Evolutionary conservation across 2,329 filamentous ascomycete species (phyloP).

Genomic region (Endocalyx cinctus): DNA sequence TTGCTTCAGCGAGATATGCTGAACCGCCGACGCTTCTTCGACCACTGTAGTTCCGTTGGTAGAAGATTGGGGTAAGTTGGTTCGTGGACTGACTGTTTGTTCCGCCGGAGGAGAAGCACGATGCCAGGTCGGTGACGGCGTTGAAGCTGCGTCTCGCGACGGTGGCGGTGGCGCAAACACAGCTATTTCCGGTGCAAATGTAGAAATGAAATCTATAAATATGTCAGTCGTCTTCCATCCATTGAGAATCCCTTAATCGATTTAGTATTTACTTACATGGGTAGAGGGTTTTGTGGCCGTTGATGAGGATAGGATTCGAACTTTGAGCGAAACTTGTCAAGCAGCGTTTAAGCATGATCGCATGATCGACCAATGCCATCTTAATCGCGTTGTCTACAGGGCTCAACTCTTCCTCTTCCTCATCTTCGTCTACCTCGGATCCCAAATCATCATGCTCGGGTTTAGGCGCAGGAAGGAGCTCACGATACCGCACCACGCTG

Average conservation of each 20-base stretch:
- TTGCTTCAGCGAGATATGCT: slow-evolving; percentile 46
- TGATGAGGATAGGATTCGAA: slow-evolving; percentile 54
- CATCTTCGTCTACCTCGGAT: slow-evolving; percentile 40
- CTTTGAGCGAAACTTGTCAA: slow-evolving; percentile 64
- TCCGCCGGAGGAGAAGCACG: slow-evolving; percentile 28
- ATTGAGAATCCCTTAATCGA: no score
- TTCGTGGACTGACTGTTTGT: slow-evolving; percentile 13
- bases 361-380: slow-evolving; percentile 84
- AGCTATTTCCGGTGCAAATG: slow-evolving; percentile 62
- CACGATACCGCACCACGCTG: slow-evolving; percentile 73
- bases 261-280: slow-evolving; percentile 49
- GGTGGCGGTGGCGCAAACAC: slow-evolving; percentile 52
- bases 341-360: slow-evolving; percentile 80
- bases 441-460: slow-evolving; percentile 41
- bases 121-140: slow-evolving; percentile 37
- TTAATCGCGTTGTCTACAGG: slow-evolving; percentile 74
- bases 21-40: slow-evolving; percentile 47
- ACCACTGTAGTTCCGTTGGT: slow-evolving; percentile 27
- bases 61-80: slow-evolving; percentile 12
- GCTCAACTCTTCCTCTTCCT: slow-evolving; percentile 44
- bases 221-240: no score
- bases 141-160: slow-evolving; percentile 33
- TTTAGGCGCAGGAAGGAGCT: slow-evolving; percentile 57
- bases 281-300: slow-evolving; percentile 55
- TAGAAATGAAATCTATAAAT: slow-evolving; percentile 52